phyloP scores from a whole-genome alignment of 225 moss, liverwort and hornwort genomes.

The Antitrichia curtipendula region DNA sequence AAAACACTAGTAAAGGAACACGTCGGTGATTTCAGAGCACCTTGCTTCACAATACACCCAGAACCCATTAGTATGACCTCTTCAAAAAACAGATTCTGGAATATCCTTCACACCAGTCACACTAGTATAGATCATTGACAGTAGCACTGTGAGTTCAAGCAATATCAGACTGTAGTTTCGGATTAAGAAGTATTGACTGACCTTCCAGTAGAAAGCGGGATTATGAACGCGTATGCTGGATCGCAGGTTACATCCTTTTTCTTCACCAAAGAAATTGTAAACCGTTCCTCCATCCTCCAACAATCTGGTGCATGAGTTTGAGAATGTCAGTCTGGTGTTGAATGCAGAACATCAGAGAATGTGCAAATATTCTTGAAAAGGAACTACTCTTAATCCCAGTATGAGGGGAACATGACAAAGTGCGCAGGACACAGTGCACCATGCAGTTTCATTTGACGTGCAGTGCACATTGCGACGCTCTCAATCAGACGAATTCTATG shows the following conservation, averaged over 20 bases:
- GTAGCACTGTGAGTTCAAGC: not conserved
- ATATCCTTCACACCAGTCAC: not conserved
- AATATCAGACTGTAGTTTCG: not conserved
- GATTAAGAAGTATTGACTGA: not conserved
- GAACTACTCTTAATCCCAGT: not conserved
- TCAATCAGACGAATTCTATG: too few relatives aligned
- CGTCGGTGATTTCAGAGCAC: not conserved
- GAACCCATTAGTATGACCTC: not conserved
- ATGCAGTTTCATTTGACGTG: not conserved
- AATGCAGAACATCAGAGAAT: not conserved
- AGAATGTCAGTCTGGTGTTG: not conserved
- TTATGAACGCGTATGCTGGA: slow-evolving; percentile 31
- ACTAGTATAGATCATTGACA: not conserved
- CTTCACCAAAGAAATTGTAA: slow-evolving; percentile 35
- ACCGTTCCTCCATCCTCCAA: slow-evolving; percentile 66
- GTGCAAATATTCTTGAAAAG: not conserved
- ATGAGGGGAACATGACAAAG: too few relatives aligned
- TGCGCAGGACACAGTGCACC: not conserved
- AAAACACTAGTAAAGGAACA: not conserved
- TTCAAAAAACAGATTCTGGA: not conserved
- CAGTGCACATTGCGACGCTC: not conserved
- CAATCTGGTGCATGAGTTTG: slow-evolving; percentile 10
- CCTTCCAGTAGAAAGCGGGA: slow-evolving; percentile 92
- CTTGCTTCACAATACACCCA: not conserved
- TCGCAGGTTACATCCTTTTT: slow-evolving; percentile 22